Evolutionary conservation across 2,329 filamentous ascomycete genomes (phyloP), one percentile per base, ranked within the genome.

Genomic region (Ilyonectria mors-panacis): DNA sequence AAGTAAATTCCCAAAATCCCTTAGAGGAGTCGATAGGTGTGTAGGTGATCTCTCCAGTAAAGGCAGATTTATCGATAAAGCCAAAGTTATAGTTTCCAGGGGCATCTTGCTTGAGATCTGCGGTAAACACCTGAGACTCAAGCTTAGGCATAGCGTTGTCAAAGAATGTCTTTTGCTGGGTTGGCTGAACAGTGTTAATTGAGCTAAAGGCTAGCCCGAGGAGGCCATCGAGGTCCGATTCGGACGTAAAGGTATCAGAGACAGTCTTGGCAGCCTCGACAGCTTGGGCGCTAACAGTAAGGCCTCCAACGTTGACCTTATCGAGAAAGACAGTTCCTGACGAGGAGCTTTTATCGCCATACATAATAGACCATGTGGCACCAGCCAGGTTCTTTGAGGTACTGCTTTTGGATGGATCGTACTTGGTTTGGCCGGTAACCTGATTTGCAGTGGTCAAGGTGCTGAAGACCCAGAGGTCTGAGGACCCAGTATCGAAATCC

Each of bases 31-130:
- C 87, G 68, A 94, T 85, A 15, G 86, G 82, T 30, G 90, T 84
- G 77, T 90, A 93, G 19, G 85, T 80, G 73, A 95, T 85, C 1
- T 85, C 72, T 45, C 92, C 92, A 2, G 78, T 83, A 78, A 92
- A 92, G 74, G 92, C 89, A 60, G 81, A 82, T 1, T 75, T 76
- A 78, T 94, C 91, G 74, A 95, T 90, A 70, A 81, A 85, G 67
- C 93, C 93, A 77, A 95, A 95, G 74, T 93, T 91, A 81, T 94
- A 95, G 50, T 87, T 85, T 39, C 93, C 92, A 3, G 77, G 68
- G 2, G 73, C 69, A 21, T 77, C 84, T 68, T 87, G 85, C 72
- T 88, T 87, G 42, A 95, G 84, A 66, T 92, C 87, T 15, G 91
- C 92, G 0, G 92, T 93, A 79, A 95, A 92, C 26, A 95, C 81